phyloP scores from a whole-genome alignment of 2,329 filamentous ascomycete species.

The Botrytis deweyae region DNA sequence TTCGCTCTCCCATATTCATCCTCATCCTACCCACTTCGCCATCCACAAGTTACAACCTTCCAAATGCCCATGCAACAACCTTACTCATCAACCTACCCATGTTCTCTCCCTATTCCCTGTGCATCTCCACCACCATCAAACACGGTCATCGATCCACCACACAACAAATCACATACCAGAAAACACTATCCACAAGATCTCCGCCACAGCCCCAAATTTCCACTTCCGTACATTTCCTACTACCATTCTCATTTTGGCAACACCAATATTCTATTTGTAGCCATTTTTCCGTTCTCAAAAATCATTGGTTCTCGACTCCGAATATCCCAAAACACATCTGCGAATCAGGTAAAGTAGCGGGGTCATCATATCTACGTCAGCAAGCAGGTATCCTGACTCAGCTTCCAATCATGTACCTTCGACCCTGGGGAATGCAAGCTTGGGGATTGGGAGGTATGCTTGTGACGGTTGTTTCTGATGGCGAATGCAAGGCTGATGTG shows the following conservation, averaged over 20 bases:
- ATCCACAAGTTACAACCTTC: no score
- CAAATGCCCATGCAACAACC: background rate
- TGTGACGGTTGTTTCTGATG: background rate
- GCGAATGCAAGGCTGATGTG: background rate
- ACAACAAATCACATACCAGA: background rate
- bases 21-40: background rate
- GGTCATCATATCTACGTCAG: background rate
- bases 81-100: background rate
- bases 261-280: background rate
- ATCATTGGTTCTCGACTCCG: background rate
- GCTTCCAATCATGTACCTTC: background rate
- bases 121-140: conserved; percentile 1
- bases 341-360: background rate
- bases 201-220: no score
- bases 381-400: background rate
- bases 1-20: background rate
- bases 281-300: no score
- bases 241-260: no score
- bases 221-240: background rate
- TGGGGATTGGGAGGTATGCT: background rate
- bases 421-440: background rate
- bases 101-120: background rate
- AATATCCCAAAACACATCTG: background rate
- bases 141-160: background rate
- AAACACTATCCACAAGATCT: background rate